Evolutionary conservation across 257 asterid species (phyloP).

Genomic region (Salvia hispanica): DNA sequence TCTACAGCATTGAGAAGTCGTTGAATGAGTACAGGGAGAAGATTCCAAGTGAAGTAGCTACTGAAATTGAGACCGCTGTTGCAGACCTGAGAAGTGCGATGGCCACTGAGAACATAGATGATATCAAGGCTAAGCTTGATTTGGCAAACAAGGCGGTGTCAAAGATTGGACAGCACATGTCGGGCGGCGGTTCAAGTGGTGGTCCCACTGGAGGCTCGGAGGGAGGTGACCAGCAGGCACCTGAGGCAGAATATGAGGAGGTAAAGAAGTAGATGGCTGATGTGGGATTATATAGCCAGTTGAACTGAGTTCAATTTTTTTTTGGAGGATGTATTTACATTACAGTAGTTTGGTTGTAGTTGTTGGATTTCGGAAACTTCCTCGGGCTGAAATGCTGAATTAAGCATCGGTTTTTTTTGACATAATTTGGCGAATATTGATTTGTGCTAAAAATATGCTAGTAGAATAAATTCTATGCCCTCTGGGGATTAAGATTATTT

Average conservation of each 20-base stretch:
- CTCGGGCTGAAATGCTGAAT: conserved; percentile 8
- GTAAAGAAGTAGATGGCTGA: conserved; percentile 47
- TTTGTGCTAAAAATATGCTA: background rate
- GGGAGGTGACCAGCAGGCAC: conserved; percentile 46
- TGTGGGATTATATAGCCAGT: background rate
- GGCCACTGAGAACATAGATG: conserved; percentile 46
- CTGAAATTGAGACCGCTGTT: conserved; percentile 57
- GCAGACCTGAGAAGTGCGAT: conserved; percentile 53
- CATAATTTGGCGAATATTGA: conserved; percentile 26
- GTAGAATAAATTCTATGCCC: background rate
- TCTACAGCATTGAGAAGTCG: conserved; percentile 62
- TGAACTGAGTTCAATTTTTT: conserved; percentile 3
- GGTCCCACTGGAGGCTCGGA: conserved; percentile 45
- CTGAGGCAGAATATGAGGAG: conserved; percentile 70
- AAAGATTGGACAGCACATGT: conserved; percentile 65
- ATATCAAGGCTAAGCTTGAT: conserved; percentile 59
- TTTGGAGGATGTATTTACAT: conserved; percentile 32
- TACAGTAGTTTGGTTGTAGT: conserved; percentile 25
- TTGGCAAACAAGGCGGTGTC: conserved; percentile 59
- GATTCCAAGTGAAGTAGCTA: conserved; percentile 50
- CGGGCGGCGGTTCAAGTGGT: conserved; percentile 48
- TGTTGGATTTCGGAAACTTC: conserved; percentile 14
- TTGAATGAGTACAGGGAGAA: conserved; percentile 60
- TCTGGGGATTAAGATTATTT: background rate
- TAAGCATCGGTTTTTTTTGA: conserved; percentile 11